Conservation (phyloP, 2,329 filamentous ascomycete species). For the Alternaria arbusti region DNA sequence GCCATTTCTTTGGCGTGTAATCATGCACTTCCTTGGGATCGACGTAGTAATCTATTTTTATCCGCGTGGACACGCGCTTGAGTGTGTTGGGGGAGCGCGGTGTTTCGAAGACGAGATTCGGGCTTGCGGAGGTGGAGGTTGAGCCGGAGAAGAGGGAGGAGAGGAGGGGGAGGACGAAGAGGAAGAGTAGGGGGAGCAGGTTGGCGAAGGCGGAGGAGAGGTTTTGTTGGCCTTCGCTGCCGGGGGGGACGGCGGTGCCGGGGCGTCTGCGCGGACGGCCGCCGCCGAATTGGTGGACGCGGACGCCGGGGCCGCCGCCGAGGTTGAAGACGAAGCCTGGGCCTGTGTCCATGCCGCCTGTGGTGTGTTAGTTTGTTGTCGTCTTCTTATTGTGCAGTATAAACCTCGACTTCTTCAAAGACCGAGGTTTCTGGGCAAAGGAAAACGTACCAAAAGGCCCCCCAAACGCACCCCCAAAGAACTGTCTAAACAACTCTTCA, state of each 20-base stretch:
- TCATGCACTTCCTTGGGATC: conserved; percentile 78
- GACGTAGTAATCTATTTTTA: conserved; percentile 83
- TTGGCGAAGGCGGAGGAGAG: conserved; percentile 66
- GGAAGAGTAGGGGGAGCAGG: conserved; percentile 83
- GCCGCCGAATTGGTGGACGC: conserved; percentile 95
- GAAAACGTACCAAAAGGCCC: conserved; percentile 67
- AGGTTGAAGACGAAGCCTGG: conserved; percentile 96
- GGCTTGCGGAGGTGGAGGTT: conserved; percentile 59
- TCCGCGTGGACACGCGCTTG: conserved; percentile 71
- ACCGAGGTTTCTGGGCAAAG: neutral
- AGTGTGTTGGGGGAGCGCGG: conserved; percentile 75
- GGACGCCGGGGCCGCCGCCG: conserved; percentile 86
- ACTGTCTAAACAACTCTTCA: conserved; percentile 95
- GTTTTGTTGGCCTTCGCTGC: conserved; percentile 59
- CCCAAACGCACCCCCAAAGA: conserved; percentile 81
- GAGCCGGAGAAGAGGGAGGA: conserved; percentile 72
- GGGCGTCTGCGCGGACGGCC: conserved; percentile 77
- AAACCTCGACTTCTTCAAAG: neutral
- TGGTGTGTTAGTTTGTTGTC: conserved; percentile 30
- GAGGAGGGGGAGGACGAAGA: conserved; percentile 80
- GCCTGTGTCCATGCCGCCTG: conserved; percentile 72
- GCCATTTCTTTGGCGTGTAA: conserved; percentile 72
- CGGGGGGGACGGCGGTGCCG: conserved; percentile 59
- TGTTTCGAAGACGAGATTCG: conserved; percentile 77
- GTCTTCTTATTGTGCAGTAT: neutral